Percentiles rank a stretch among this genome's conserved stretches.
Conservation (phyloP, 2,329 filamentous ascomycete species). For the Fusarium palustre region DNA sequence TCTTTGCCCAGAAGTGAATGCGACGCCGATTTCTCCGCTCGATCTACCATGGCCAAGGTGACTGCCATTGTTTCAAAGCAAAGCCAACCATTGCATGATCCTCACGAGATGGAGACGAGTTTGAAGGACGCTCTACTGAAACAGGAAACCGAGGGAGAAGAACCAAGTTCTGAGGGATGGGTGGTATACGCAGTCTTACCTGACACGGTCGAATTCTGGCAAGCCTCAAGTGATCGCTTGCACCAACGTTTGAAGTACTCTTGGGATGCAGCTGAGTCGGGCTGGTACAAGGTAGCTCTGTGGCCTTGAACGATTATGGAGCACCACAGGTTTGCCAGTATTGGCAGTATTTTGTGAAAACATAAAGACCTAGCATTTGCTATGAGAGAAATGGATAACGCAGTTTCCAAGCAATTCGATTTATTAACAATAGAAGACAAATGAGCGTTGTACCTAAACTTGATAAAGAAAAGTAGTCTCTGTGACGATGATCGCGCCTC, state of each 20-base stretch:
- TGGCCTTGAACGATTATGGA: background rate
- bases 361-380: no score
- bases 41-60: conserved; percentile 7
- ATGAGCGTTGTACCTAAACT: background rate
- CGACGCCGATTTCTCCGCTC: conserved; percentile 5
- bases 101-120: background rate
- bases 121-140: background rate
- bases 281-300: background rate
- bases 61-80: conserved; percentile 17
- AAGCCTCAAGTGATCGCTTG: conserved; percentile 13
- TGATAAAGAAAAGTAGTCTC: background rate
- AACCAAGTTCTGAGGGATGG: background rate
- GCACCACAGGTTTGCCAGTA: no score
- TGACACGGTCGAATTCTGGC: conserved; percentile 11
- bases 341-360: no score
- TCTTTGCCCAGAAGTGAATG: background rate
- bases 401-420: no score
- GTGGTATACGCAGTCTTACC: conserved; percentile 13
- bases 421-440: no score
- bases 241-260: conserved; percentile 9
- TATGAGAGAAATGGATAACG: no score
- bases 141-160: background rate
- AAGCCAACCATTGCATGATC: conserved; percentile 8
- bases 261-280: background rate
- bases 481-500: no score